A percentile compares a stretch with the other conserved stretches of the same genome.
Conservation (phyloP, 768 basidiomycete species). For the Leccinum pellstonianum region DNA sequence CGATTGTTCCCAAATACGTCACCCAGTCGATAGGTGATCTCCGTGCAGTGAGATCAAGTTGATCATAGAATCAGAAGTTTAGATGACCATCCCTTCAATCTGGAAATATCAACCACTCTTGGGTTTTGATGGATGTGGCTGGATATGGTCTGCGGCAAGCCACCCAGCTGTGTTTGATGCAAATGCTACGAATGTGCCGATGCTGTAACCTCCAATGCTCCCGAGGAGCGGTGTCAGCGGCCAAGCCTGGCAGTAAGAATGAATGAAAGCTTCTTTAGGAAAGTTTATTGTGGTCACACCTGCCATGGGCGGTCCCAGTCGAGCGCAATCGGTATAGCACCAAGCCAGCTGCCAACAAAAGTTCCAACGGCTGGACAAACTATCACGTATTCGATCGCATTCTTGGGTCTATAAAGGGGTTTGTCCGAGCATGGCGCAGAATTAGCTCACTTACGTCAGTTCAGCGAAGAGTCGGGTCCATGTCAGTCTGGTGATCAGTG, state of each 20-base stretch:
- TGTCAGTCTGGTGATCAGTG: conserved; percentile 55
- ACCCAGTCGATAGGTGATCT: conserved; percentile 83
- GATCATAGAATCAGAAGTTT: conserved; percentile 15
- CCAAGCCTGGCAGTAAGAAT: conserved; percentile 59
- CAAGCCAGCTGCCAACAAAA: conserved; percentile 74
- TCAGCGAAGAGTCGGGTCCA: conserved; percentile 85
- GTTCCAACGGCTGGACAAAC: conserved; percentile 79
- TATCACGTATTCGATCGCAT: conserved; percentile 72
- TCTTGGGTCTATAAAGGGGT: conserved; percentile 43
- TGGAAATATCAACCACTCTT: conserved; percentile 22
- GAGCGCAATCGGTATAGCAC: conserved; percentile 80
- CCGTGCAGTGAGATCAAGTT: conserved; percentile 35
- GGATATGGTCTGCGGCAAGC: conserved; percentile 41
- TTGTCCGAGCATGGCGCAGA: neutral
- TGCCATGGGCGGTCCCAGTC: conserved; percentile 99
- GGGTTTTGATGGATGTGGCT: conserved; percentile 21
- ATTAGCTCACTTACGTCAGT: conserved; percentile 58
- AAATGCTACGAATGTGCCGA: conserved; percentile 57
- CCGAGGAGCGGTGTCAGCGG: conserved; percentile 78
- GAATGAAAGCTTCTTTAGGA: neutral
- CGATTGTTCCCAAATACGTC: conserved; percentile 79
- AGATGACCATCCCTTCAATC: conserved; percentile 1
- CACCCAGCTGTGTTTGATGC: conserved; percentile 39
- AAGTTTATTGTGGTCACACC: conserved; percentile 46
- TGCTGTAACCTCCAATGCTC: conserved; percentile 64